Base-by-base conservation (phyloP, 2,329 filamentous ascomycete species). In the Fusarium heterosporum region DNA sequence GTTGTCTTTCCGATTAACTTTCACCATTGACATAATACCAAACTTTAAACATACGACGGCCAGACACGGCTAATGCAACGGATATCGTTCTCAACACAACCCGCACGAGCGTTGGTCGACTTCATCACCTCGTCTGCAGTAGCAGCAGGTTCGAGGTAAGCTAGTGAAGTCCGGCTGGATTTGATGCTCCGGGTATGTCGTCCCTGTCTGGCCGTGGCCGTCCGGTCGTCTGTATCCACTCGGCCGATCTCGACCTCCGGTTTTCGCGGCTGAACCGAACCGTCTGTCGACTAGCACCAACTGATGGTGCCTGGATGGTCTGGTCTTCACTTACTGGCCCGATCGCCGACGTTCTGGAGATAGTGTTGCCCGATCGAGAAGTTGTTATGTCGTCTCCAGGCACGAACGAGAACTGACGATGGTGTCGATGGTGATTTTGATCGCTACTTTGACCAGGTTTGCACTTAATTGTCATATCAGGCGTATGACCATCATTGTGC, bases 371-470 rank as follows among this genome's bases (percentile, higher is more conserved):
- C 38, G 54, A 47, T 25, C 30, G 51, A 22, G 59, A 49, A 43
- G 39, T 51, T 39, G 66, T 52, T 39, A 28, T 60, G 51, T 75
- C 70, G 34, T 75, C 70, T 47, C 72, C 73, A 22, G 67, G 64
- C 26, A 73, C 69, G 49, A 75, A 76, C 4, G 73, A 75, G 45
- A 75, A 75, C 29, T 70, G 67, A 48, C 74, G 70, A 41, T 55
- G 66, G 49, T 75, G 69, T 16, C 28, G 58, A 49, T 28, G 22
- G 16, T 36, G 28, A 32, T 39, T 45, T 34, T 30, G 40, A 8
- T 54, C 50, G 42, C 19, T 39, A 32, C 17, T 41, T n/a, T 39
- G 25, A 26, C 17, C 45, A 10, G 47, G 34, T 40, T 49, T 29
- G 48, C 29, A 28, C 17, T 41, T 56, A 38, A n/a, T 42, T 42